phyloP scores from a whole-genome alignment of 2,329 filamentous ascomycete genomes.

The Pseudocercospora fijiensis region DNA sequence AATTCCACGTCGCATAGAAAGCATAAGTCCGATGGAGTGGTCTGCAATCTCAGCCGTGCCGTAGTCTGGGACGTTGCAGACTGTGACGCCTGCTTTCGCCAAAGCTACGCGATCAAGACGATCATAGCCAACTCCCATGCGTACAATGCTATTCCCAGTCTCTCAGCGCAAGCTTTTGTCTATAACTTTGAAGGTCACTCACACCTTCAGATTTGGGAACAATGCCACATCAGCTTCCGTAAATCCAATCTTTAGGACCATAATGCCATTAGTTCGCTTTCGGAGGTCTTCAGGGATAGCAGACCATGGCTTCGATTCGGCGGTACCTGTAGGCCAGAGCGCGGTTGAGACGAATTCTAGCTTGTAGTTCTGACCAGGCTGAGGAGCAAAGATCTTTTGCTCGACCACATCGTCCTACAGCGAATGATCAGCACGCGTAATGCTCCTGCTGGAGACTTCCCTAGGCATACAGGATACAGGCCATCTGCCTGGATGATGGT shows the following conservation, averaged over 20 bases:
- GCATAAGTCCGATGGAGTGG: constrained; percentile 34
- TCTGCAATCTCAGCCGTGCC: constrained; percentile 37
- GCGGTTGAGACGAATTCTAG: constrained; percentile 29
- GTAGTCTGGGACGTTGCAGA: constrained; percentile 38
- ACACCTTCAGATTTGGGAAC: constrained; percentile 37
- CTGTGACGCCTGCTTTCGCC: constrained; percentile 29
- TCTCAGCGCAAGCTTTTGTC: background rate
- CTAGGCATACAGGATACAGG: constrained; percentile 27
- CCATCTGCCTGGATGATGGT: constrained; percentile 37
- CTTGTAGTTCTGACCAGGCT: constrained; percentile 28
- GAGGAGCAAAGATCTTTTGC: constrained; percentile 32
- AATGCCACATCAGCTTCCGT: constrained; percentile 31
- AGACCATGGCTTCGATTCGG: constrained; percentile 32
- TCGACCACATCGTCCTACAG: constrained; percentile 29
- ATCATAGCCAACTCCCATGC: constrained; percentile 39
- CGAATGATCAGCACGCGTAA: constrained; percentile 3
- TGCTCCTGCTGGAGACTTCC: background rate
- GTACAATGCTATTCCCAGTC: constrained; percentile 28
- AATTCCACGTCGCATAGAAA: constrained; percentile 34
- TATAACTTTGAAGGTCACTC: constrained; percentile 15
- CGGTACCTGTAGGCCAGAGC: constrained; percentile 29
- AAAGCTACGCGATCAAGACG: constrained; percentile 33
- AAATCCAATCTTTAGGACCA: constrained; percentile 34
- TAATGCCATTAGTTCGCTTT: constrained; percentile 32
- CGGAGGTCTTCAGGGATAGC: constrained; percentile 32